A percentile compares a stretch with the other conserved stretches of the same genome.
Evolutionary conservation across 2,329 filamentous ascomycete species (phyloP).

Genomic region (Aspergillus bombycis): DNA sequence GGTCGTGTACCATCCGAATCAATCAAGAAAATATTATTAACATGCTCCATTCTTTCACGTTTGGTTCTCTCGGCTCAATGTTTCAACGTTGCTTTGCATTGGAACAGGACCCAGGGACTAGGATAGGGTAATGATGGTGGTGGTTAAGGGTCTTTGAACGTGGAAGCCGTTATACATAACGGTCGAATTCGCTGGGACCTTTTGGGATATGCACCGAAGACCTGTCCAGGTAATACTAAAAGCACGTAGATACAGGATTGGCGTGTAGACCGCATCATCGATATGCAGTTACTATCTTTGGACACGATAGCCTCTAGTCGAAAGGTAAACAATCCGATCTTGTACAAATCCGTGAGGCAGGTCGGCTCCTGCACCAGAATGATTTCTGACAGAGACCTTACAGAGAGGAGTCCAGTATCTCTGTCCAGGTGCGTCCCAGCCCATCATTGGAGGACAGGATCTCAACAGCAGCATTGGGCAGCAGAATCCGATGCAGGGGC

Average conservation of each 20-base stretch:
- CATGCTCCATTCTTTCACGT: not conserved
- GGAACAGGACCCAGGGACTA: not conserved
- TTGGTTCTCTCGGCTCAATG: not conserved
- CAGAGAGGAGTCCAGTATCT: not conserved
- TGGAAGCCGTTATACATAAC: not conserved
- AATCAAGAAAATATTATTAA: not conserved
- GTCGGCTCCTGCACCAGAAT: not conserved
- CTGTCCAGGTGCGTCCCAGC: not conserved
- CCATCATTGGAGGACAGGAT: not conserved
- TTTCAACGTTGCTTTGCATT: not conserved
- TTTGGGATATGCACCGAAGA: not conserved
- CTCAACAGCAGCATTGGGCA: conserved; percentile 13
- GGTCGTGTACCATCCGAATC: conserved; percentile 2
- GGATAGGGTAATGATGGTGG: not conserved
- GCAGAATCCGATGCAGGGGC: conserved; percentile 29
- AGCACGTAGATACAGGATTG: not conserved
- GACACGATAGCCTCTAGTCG: not conserved
- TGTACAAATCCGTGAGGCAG: not conserved
- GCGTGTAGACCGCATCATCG: not conserved
- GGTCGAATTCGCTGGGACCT: not conserved
- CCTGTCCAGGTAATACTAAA: not conserved
- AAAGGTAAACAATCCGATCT: not conserved
- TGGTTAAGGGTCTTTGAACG: not conserved
- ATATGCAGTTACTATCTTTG: conserved; percentile 4
- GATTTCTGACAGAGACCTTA: not conserved